A percentile compares a stretch with the other conserved stretches of the same genome.
Evolutionary conservation across 352 stramenopile genomes (phyloP).

Genomic region (Pythium chondricola): DNA sequence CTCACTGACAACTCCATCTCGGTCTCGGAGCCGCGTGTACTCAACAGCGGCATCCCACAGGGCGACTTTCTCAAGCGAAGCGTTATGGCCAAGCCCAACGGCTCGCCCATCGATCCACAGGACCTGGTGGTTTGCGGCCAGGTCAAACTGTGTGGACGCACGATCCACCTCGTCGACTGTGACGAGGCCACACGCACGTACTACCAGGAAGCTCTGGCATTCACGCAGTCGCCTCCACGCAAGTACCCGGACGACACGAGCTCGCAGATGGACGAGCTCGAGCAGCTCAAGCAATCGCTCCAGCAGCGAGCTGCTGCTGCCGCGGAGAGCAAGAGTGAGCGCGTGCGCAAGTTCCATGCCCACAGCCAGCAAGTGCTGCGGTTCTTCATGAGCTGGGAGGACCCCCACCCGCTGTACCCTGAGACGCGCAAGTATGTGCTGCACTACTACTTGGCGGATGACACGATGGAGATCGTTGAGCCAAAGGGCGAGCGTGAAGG

Average conservation of each 20-base stretch:
- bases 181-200: constrained; percentile 81
- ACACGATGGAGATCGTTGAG: constrained; percentile 90
- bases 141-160: constrained; percentile 73
- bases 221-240: constrained; percentile 26
- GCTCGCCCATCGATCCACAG: constrained; percentile 35
- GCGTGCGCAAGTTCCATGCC: constrained; percentile 67
- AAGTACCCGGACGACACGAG: constrained; percentile 76
- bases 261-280: constrained; percentile 46
- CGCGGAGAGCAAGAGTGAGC: constrained; percentile 32
- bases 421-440: constrained; percentile 85
- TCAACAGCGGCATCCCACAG: constrained; percentile 86
- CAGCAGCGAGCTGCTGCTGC: constrained; percentile 19
- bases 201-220: constrained; percentile 48
- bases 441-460: constrained; percentile 90
- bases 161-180: constrained; percentile 85
- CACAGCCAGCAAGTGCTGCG: constrained; percentile 83
- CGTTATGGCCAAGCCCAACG: constrained; percentile 27
- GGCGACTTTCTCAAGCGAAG: constrained; percentile 85
- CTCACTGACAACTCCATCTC: constrained; percentile 78
- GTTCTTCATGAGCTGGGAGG: constrained; percentile 91
- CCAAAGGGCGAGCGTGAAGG: constrained; percentile 40
- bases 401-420: constrained; percentile 85
- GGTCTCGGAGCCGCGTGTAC: constrained; percentile 79
- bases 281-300: constrained; percentile 40
- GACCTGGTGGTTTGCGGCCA: constrained; percentile 81